Evolutionary conservation across 495 filamentous ascomycete species (phyloP), one percentile per base, ranked within the genome.

Genomic region (Aspergillus heteromorphus): DNA sequence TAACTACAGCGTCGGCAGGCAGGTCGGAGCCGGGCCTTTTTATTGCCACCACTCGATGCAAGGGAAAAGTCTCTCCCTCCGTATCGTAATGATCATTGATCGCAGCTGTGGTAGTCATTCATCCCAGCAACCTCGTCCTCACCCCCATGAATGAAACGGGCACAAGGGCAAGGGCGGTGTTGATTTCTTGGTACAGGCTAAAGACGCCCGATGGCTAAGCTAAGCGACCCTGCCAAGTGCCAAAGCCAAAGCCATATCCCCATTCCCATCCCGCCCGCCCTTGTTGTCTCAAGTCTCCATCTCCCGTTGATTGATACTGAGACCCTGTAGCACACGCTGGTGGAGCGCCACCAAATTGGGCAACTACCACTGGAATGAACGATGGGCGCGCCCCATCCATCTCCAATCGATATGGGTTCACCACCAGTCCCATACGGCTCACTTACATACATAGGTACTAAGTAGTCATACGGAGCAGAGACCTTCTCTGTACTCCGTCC

Each of bases 321-420:
- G 34, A 38, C 34, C 34, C 34, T n/a, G 4, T 4, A 13, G 1
- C 11, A n/a, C n/a, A 13, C 36, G 43, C 45, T 20, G 27, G 56
- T 54, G 45, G 47, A 17, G 18, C 45, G 20, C 48, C 38, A 14
- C 51, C 54, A 27, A 54, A 21, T 48, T n/a, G 23, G 8, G 19
- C 48, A 41, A 51, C 21, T 4, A 30, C 17, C 11, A 4, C 23
- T 14, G 20, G 45, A 31, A 48, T 17, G 16, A 21, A n/a, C 25
- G n/a, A 38, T n/a, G n/a, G n/a, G n/a, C n/a, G n/a, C n/a, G n/a
- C n/a, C n/a, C n/a, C n/a, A n/a, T n/a, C n/a, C n/a, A n/a, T n/a
- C n/a, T n/a, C n/a, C n/a, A n/a, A n/a, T 38, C 11, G 5, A 10
- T 2, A 34, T 34, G 31, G 31, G 13, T 10, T 2, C 5, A 14